Conservation (phyloP, 208 protist genomes). For the Lotmaria passim region DNA sequence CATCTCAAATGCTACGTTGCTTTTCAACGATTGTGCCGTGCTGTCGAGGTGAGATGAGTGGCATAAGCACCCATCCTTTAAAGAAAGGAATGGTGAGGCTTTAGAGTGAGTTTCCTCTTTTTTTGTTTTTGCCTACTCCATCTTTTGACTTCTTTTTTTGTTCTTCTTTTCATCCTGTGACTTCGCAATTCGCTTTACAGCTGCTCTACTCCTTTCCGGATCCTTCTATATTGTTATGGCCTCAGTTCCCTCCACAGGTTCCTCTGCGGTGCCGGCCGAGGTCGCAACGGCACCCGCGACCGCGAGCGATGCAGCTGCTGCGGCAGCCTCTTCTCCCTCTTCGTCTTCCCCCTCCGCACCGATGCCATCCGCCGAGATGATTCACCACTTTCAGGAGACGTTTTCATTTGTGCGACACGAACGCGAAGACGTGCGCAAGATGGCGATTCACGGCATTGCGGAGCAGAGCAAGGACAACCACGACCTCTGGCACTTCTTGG, state of each 20-base stretch:
- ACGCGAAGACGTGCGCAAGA: slow-evolving; percentile 85
- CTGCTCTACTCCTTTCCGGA: too few relatives aligned
- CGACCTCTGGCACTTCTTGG: slow-evolving; percentile 56
- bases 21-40: too few relatives aligned
- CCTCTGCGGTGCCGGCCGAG: too few relatives aligned
- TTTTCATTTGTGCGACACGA: slow-evolving; percentile 72
- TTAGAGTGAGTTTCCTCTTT: too few relatives aligned
- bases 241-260: background rate
- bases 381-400: slow-evolving; percentile 57
- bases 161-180: too few relatives aligned
- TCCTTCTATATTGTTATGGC: slow-evolving; percentile 5
- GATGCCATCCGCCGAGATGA: slow-evolving; percentile 24
- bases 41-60: too few relatives aligned
- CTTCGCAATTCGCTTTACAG: too few relatives aligned
- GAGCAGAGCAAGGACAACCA: slow-evolving; percentile 81
- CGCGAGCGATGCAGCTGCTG: background rate
- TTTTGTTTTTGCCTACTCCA: too few relatives aligned
- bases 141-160: too few relatives aligned
- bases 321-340: background rate
- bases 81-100: too few relatives aligned
- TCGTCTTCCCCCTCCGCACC: background rate
- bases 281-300: background rate
- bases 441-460: slow-evolving; percentile 77
- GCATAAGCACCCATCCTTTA: too few relatives aligned
- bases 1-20: too few relatives aligned